Percentiles rank a stretch among this genome's conserved stretches.
phyloP scores from a whole-genome alignment of 257 asterid species.

The Nicotiana sylvestris region DNA sequence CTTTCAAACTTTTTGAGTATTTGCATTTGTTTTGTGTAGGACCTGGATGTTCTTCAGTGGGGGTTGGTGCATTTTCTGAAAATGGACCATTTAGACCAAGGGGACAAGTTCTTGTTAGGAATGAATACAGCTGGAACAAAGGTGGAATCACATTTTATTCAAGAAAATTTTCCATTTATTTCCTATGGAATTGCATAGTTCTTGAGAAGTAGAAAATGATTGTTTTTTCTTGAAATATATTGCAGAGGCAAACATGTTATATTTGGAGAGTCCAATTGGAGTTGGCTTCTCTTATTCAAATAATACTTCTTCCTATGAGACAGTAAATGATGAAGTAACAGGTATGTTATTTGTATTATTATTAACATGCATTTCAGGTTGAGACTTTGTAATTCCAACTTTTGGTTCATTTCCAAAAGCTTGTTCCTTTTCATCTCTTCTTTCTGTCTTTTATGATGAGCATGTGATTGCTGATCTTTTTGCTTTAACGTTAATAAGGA shows the following conservation, averaged over 20 bases:
- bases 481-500: background rate
- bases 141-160: conserved; percentile 22
- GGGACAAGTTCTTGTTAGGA: conserved; percentile 41
- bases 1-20: background rate
- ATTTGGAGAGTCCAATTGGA: conserved; percentile 68
- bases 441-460: background rate
- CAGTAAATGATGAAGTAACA: conserved; percentile 56
- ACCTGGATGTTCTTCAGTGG: conserved; percentile 74
- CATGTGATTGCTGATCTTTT: background rate
- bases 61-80: conserved; percentile 80
- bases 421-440: background rate
- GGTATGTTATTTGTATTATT: conserved; percentile 23
- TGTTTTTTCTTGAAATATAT: conserved; percentile 15
- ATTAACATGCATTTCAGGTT: conserved; percentile 2
- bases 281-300: conserved; percentile 66
- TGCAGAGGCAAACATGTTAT: conserved; percentile 69
- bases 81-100: conserved; percentile 71
- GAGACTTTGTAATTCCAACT: background rate
- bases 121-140: conserved; percentile 68
- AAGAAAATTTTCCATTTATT: background rate
- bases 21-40: conserved; percentile 34
- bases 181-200: background rate
- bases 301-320: conserved; percentile 33
- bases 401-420: conserved; percentile 5
- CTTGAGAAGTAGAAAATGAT: conserved; percentile 9